Percentiles rank a stretch among this genome's conserved stretches.
These are phyloP conservation scores for Neofusicoccum kwambonambiense DNA, from an alignment of 2,329 filamentous ascomycete genomes.

Conservation along the genomic window DNA sequence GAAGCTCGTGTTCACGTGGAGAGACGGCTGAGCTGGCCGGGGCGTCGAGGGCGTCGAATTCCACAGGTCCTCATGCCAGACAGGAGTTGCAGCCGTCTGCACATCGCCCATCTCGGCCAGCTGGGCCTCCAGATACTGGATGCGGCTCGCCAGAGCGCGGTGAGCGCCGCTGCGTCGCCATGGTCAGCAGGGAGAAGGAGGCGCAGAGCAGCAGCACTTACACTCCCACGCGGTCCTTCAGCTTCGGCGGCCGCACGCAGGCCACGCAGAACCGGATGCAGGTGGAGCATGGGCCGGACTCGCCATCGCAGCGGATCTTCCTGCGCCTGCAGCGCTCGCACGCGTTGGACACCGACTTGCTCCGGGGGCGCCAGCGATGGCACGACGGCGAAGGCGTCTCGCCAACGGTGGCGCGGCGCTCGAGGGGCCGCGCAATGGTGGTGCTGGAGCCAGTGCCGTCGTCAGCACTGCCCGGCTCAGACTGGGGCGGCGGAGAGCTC, in stretches of 20 bases:
- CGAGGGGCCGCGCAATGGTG: background rate
- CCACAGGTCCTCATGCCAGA: slow-evolving; percentile 22
- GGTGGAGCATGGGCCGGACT: slow-evolving; percentile 35
- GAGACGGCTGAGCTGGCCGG: slow-evolving; percentile 29
- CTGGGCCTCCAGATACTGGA: slow-evolving; percentile 38
- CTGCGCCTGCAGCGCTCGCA: slow-evolving; percentile 37
- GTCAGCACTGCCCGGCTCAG: slow-evolving; percentile 1
- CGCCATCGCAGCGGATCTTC: slow-evolving; percentile 38
- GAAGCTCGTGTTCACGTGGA: slow-evolving; percentile 31
- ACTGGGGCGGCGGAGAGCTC: background rate
- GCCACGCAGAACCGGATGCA: slow-evolving; percentile 38
- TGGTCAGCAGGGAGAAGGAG: slow-evolving; percentile 18
- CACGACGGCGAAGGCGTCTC: background rate
- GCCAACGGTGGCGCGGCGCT: background rate
- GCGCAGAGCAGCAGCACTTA: slow-evolving; percentile 24
- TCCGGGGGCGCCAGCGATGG: slow-evolving; percentile 30
- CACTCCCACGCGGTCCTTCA: slow-evolving; percentile 36
- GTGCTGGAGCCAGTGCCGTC: background rate
- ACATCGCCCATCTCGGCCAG: slow-evolving; percentile 35
- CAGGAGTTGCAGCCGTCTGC: slow-evolving; percentile 31
- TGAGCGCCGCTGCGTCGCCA: slow-evolving; percentile 32
- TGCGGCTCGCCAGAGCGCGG: slow-evolving; percentile 36
- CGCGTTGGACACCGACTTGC: slow-evolving; percentile 39
- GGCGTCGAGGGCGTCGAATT: slow-evolving; percentile 30
- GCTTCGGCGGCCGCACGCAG: slow-evolving; percentile 37